These are phyloP conservation scores for Leishmania tropica DNA, from an alignment of 208 protist genomes.

Conservation along the genomic window DNA sequence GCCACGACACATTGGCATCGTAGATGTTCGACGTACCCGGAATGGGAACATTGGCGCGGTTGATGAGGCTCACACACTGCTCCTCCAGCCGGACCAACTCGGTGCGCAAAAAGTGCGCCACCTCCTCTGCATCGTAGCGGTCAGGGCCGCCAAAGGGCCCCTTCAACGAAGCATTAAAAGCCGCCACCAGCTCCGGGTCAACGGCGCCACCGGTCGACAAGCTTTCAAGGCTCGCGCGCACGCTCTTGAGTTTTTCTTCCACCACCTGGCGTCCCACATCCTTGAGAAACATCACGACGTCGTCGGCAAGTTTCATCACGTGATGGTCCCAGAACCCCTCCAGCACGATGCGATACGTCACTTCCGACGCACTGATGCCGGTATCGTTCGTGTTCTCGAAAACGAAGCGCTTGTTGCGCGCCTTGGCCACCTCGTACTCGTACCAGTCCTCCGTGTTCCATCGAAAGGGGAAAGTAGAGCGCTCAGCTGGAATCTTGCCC, in stretches of 20 bases:
- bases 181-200: conserved; percentile 63
- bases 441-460: conserved; percentile 93
- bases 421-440: conserved; percentile 90
- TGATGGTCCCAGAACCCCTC: conserved; percentile 92
- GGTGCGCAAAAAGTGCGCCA: conserved; percentile 78
- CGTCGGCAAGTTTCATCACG: conserved; percentile 86
- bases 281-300: conserved; percentile 86
- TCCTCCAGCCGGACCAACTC: conserved; percentile 76
- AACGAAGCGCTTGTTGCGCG: conserved; percentile 82
- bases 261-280: conserved; percentile 78
- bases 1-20: conserved; percentile 84
- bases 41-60: conserved; percentile 83
- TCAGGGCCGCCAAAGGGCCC: conserved; percentile 72
- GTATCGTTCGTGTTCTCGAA: conserved; percentile 77
- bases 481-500: conserved; percentile 62
- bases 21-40: conserved; percentile 80
- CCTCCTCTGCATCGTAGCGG: conserved; percentile 75
- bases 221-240: conserved; percentile 62
- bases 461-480: conserved; percentile 65
- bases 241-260: conserved; percentile 70
- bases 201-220: conserved; percentile 35
- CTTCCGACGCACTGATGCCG: conserved; percentile 63
- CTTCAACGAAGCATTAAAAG: conserved; percentile 57
- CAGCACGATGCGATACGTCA: conserved; percentile 85
- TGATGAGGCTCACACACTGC: conserved; percentile 81